These are phyloP conservation scores for Onygena corvina DNA, from an alignment of 2,329 filamentous ascomycete species.

Conservation along the genomic window DNA sequence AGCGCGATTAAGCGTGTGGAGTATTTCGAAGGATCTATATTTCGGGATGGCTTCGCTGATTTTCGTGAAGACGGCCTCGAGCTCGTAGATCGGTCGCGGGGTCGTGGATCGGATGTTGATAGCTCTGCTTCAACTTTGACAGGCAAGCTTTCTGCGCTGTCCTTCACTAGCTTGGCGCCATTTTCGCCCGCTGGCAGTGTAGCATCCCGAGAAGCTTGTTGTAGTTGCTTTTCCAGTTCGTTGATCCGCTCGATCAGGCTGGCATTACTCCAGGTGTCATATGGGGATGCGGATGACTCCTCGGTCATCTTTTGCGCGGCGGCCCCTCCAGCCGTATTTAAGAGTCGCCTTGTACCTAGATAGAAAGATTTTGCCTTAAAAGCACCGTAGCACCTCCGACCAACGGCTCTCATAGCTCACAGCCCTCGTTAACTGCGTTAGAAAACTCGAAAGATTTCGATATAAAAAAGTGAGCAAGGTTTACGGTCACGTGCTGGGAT, in stretches of 20 bases:
- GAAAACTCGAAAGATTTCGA: too few species aligned
- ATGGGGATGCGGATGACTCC: conserved; percentile 30
- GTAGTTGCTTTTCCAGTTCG: conserved; percentile 54
- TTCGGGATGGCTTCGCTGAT: conserved; percentile 36
- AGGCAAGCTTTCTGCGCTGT: too few species aligned
- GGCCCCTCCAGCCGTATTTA: neutral
- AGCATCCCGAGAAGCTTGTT: conserved; percentile 23
- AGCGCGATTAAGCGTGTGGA: conserved; percentile 74
- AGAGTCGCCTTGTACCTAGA: neutral
- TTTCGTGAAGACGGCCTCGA: conserved; percentile 20
- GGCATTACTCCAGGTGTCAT: conserved; percentile 52
- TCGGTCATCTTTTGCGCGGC: neutral
- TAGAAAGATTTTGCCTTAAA: neutral
- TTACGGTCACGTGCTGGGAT: too few species aligned
- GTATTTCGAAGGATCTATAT: conserved; percentile 70
- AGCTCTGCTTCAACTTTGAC: neutral
- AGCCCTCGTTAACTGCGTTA: too few species aligned
- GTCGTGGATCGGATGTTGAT: neutral
- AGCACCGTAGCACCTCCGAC: neutral
- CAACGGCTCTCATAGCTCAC: neutral
- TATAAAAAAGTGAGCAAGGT: too few species aligned
- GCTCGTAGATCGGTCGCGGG: conserved; percentile 16
- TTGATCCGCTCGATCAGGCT: conserved; percentile 57
- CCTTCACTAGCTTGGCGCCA: neutral
- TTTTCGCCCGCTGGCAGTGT: conserved; percentile 26